A percentile compares a stretch with the other conserved stretches of the same genome.
Conservation (phyloP, 2,329 filamentous ascomycete species). For the Scorias spongiosa region DNA sequence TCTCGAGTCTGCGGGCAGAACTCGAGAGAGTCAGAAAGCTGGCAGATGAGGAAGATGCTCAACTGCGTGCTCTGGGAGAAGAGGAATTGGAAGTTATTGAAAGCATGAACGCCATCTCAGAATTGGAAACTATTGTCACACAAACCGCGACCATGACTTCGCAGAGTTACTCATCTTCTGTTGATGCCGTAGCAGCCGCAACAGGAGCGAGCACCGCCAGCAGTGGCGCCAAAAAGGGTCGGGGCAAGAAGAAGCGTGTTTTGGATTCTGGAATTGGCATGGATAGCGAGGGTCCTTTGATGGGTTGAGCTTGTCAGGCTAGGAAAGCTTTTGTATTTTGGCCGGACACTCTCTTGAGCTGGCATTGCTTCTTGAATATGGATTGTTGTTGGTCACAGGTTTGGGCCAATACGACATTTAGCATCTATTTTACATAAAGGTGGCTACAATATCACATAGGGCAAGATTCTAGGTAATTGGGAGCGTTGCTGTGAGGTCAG, state of each 20-base stretch:
- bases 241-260: constrained; percentile 9
- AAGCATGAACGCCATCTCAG: constrained; percentile 4
- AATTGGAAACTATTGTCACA: not conserved
- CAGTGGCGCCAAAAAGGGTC: constrained; percentile 1
- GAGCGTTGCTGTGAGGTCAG: no score
- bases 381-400: no score
- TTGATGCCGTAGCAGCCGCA: not conserved
- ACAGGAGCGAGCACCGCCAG: not conserved
- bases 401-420: no score
- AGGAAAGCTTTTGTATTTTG: no score
- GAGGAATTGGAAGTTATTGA: constrained; percentile 15
- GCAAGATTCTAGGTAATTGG: no score
- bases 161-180: not conserved
- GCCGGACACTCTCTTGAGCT: no score
- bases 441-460: no score
- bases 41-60: constrained; percentile 11
- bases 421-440: no score
- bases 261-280: constrained; percentile 15
- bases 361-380: no score
- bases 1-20: constrained; percentile 18
- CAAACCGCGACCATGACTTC: constrained; percentile 7
- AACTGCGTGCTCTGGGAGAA: constrained; percentile 4
- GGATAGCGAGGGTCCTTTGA: constrained; percentile 2
- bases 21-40: constrained; percentile 19
- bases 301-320: no score